These are phyloP conservation scores for Pneumocystis sp. DNA, from an alignment of 1,139 yeast species.

Conservation along the genomic window DNA sequence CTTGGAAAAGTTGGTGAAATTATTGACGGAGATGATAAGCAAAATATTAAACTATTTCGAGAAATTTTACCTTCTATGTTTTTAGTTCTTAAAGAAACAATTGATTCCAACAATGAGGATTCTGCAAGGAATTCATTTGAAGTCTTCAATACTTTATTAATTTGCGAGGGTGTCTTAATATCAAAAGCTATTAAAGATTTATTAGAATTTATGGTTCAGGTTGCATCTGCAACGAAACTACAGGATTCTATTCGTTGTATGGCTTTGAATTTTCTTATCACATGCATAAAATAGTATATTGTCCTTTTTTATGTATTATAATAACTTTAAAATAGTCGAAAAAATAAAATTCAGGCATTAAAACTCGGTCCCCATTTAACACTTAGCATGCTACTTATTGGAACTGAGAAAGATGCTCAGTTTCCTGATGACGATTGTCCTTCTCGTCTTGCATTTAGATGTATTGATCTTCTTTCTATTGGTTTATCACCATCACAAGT, in stretches of 20 bases:
- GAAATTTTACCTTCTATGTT: conserved; percentile 67
- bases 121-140: conserved; percentile 66
- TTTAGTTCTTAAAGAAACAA: conserved; percentile 61
- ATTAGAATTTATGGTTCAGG: conserved; percentile 49
- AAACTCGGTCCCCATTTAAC: conserved; percentile 75
- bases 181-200: conserved; percentile 63
- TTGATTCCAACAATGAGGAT: conserved; percentile 55
- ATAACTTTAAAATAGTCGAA: conserved; percentile 10
- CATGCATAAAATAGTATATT: conserved; percentile 46
- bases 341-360: conserved; percentile 30
- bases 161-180: conserved; percentile 60
- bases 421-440: conserved; percentile 87
- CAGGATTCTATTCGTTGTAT: conserved; percentile 74
- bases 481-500: conserved; percentile 90
- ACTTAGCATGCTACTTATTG: conserved; percentile 56
- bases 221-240: conserved; percentile 49
- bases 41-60: conserved; percentile 46
- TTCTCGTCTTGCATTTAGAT: conserved; percentile 60
- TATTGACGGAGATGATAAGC: conserved; percentile 39
- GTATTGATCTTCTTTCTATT: conserved; percentile 61
- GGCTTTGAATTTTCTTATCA: conserved; percentile 71
- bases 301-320: conserved; percentile 29
- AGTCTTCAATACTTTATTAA: conserved; percentile 65
- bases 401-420: conserved; percentile 78
- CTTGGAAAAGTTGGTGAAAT: conserved; percentile 61